Evolutionary conservation across 2,329 filamentous ascomycete species (phyloP).

Genomic region (Monilinia fructicola): DNA sequence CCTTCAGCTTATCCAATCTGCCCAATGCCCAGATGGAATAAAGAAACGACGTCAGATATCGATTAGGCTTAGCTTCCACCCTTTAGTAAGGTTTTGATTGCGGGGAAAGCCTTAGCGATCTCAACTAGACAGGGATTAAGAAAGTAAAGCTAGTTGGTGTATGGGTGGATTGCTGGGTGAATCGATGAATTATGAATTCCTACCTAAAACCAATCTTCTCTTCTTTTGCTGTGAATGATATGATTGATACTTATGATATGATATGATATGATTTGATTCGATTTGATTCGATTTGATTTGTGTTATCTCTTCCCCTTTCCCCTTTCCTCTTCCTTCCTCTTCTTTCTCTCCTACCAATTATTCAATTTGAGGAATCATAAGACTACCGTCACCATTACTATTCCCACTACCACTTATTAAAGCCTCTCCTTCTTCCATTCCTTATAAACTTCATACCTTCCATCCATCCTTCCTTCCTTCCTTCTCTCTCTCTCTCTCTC

Average conservation of each 20-base stretch:
- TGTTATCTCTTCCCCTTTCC: neutral
- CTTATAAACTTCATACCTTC: neutral
- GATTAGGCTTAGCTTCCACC: neutral
- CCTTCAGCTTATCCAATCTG: too few relatives aligned
- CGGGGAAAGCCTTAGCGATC: conserved; percentile 4
- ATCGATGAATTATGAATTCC: neutral
- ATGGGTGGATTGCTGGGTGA: conserved; percentile 7
- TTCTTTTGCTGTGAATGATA: neutral
- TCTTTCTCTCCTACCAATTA: neutral
- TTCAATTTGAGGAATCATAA: too few relatives aligned
- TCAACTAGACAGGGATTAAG: neutral
- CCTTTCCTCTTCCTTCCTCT: too few relatives aligned
- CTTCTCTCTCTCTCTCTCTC: neutral
- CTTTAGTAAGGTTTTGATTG: neutral
- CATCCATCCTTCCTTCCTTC: conserved; percentile 1
- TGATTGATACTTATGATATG: neutral
- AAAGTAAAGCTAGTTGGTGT: neutral
- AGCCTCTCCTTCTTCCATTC: neutral
- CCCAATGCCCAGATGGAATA: too few relatives aligned
- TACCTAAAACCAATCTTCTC: neutral
- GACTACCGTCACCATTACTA: too few relatives aligned
- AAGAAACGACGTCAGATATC: neutral
- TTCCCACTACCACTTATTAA: too few relatives aligned
- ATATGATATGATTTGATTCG: too few relatives aligned
- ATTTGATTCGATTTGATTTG: too few relatives aligned